Evolutionary conservation across 495 filamentous ascomycete species (phyloP).

Genomic region (Cudoniella acicularis): DNA sequence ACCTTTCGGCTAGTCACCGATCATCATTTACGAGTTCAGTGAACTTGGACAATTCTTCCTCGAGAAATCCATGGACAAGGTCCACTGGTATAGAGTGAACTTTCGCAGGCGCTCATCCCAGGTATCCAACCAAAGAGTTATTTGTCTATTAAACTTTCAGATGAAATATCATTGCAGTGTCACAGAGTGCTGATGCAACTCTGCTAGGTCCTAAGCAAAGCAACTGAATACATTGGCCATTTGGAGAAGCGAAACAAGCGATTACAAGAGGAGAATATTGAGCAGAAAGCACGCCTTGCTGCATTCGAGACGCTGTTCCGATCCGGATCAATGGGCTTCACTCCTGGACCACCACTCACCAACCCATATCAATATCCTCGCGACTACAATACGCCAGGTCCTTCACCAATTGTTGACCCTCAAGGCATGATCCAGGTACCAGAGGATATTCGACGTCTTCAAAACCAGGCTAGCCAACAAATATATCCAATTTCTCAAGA

Average conservation of each 20-base stretch:
- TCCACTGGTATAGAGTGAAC: no score
- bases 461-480: conserved; percentile 32
- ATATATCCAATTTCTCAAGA: conserved; percentile 28
- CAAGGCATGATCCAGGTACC: conserved; percentile 76
- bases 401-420: conserved; percentile 25
- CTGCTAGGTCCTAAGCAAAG: conserved; percentile 71
- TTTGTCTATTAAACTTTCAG: no score
- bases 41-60: not conserved
- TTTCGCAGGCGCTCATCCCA: no score
- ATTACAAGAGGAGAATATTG: conserved; percentile 73
- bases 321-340: conserved; percentile 54
- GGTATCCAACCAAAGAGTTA: no score
- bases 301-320: conserved; percentile 67
- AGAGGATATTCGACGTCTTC: conserved; percentile 70
- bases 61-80: no score
- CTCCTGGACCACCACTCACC: conserved; percentile 39
- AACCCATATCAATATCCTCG: conserved; percentile 45
- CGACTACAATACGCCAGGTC: conserved; percentile 21
- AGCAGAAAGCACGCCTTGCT: conserved; percentile 64
- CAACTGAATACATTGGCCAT: conserved; percentile 93
- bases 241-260: conserved; percentile 85
- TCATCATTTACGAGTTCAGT: no score
- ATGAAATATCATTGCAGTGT: no score
- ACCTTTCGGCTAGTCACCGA: not conserved
- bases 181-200: conserved; percentile 1